phyloP scores from a whole-genome alignment of 2,329 filamentous ascomycete genomes.

The Thermothelomyces thermophilus region DNA sequence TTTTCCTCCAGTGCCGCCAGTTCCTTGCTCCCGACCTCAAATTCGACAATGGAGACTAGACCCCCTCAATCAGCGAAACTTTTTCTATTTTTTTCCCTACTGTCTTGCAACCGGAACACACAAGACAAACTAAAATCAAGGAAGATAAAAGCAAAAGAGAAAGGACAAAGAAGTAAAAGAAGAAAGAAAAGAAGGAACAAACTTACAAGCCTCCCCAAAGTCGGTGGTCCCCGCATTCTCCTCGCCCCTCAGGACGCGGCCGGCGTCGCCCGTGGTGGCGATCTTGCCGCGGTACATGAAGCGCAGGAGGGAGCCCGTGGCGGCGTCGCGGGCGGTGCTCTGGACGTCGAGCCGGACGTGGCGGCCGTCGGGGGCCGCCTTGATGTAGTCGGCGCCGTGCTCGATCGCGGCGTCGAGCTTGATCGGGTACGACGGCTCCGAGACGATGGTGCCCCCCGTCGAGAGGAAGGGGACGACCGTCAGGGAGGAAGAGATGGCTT shows the following conservation, averaged over 20 bases:
- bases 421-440: conserved; percentile 34
- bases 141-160: conserved; percentile 12
- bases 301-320: conserved; percentile 28
- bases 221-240: conserved; percentile 33
- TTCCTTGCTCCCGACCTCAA: conserved; percentile 32
- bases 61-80: background rate
- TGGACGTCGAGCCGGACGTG: conserved; percentile 37
- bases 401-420: conserved; percentile 33
- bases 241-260: conserved; percentile 31
- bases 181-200: background rate
- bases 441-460: conserved; percentile 28
- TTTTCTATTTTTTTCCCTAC: too few relatives aligned
- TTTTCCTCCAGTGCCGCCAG: conserved; percentile 34
- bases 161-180: background rate
- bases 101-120: background rate
- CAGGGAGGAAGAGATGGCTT: conserved; percentile 28
- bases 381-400: conserved; percentile 38
- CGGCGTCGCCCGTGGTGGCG: conserved; percentile 26
- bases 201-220: conserved; percentile 35
- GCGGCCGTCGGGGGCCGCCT: conserved; percentile 31
- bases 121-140: background rate
- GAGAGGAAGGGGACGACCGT: conserved; percentile 27
- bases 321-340: conserved; percentile 30
- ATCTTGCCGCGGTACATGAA: conserved; percentile 36
- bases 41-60: conserved; percentile 32